phyloP scores from a whole-genome alignment of 306 rosid species.

The Cyclanthera cordifolia region DNA sequence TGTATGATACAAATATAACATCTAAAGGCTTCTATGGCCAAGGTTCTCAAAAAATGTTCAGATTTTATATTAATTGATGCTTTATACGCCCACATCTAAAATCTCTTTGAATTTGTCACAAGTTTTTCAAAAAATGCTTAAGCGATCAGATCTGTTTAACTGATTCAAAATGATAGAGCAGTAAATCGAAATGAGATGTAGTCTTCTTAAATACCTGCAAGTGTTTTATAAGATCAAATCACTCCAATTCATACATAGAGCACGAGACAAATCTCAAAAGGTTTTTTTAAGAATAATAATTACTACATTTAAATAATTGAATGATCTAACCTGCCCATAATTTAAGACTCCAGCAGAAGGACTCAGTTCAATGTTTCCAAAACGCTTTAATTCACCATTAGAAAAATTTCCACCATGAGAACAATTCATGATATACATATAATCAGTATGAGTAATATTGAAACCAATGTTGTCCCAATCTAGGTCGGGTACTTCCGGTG shows the following conservation, averaged over 20 bases:
- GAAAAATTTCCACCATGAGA: slow-evolving; percentile 46
- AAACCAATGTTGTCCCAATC: slow-evolving; percentile 95
- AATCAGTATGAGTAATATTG: slow-evolving; percentile 64
- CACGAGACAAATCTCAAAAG: not conserved
- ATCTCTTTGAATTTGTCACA: not conserved
- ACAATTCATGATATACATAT: slow-evolving; percentile 76
- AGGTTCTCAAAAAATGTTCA: not conserved
- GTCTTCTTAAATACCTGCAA: not conserved
- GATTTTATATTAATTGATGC: not conserved
- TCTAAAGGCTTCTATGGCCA: not conserved
- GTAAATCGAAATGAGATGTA: not conserved
- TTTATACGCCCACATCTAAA: not conserved
- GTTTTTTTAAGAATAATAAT: not conserved
- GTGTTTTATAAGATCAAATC: not conserved
- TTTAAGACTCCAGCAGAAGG: slow-evolving; percentile 86
- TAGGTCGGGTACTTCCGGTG: slow-evolving; percentile 43
- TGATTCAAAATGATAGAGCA: not conserved
- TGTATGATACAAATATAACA: not conserved
- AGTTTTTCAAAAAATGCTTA: too few relatives aligned
- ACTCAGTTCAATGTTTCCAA: slow-evolving; percentile 80
- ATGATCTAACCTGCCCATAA: slow-evolving; percentile 72
- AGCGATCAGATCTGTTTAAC: not conserved
- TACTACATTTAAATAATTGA: slow-evolving; percentile 3
- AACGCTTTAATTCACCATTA: slow-evolving; percentile 64
- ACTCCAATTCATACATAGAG: slow-evolving; percentile 1